Base-by-base conservation (phyloP, 1,284 basidiomycete genomes). In the Melampsora abietis-canadensis region DNA sequence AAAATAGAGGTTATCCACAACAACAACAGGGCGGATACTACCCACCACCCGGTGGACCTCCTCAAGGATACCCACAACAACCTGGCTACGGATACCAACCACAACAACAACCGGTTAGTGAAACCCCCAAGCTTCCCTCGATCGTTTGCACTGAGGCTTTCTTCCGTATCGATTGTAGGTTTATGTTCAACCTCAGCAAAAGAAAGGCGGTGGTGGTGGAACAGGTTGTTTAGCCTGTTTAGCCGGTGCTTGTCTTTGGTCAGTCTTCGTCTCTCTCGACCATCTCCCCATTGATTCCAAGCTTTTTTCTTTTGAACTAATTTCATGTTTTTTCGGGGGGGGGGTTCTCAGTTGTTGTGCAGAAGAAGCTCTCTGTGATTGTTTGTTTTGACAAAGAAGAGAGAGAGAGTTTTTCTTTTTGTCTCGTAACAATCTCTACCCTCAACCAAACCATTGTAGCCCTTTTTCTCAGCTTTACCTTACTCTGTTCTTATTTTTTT, bases 191-290 rank as follows among this genome's bases (percentile, higher is more conserved):
- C 31, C 62, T 10, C 63, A 72, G 8, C n/a, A 63, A 19, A 76
- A 76, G 74, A 68, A 68, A 21, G 44, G 66, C 5, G 44, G 46
- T 8, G 66, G 73, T 24, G 76, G 51, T 27, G 76, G 66, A 51
- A 75, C 44, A n/a, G 76, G 76, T 15, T 76, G 76, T 68, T 63
- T 75, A 46, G 76, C 76, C 30, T 75, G 72, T 57, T 61, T 76
- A 19, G 76, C 73, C 30, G 76, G 76, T 67, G 65, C 66, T 17
- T 76, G 76, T 69, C 75, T 76, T 44, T 76, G 76, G 73, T 76
- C 66, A 68, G 75, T n/a, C n/a, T n/a, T n/a, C n/a, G n/a, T n/a
- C n/a, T n/a, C n/a, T n/a, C n/a, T n/a, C n/a, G n/a, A n/a, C n/a
- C n/a, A n/a, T n/a, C n/a, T n/a, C n/a, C n/a, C n/a, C n/a, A n/a